Evolutionary conservation across 116 monocot species (phyloP).

Genomic region (Iris pallida): DNA sequence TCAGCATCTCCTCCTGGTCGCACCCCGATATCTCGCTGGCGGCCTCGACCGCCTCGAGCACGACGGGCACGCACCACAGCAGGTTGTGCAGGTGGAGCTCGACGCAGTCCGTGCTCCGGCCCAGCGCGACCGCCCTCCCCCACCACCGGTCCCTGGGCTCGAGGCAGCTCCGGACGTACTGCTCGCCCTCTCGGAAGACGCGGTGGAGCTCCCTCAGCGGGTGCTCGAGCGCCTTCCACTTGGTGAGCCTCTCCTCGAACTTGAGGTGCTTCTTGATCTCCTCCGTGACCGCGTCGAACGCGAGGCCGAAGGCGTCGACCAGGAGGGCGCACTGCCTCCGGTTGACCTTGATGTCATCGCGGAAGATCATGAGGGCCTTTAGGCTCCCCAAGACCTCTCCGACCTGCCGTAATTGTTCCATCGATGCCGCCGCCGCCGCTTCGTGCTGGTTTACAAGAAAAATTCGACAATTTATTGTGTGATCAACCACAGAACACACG

Average conservation of each 20-base stretch:
- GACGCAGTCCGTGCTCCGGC: conserved; percentile 41
- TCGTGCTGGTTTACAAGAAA: not conserved
- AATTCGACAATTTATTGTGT: not conserved
- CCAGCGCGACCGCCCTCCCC: conserved; percentile 35
- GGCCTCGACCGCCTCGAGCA: conserved; percentile 50
- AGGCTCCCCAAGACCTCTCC: conserved; percentile 57
- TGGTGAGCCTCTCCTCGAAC: conserved; percentile 39
- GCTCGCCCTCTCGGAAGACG: conserved; percentile 45
- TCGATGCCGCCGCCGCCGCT: not conserved
- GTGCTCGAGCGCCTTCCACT: conserved; percentile 58
- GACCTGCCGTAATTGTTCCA: conserved; percentile 61
- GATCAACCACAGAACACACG: not conserved
- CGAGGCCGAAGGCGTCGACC: conserved; percentile 34
- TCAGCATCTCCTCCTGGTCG: conserved; percentile 27
- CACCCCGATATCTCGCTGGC: conserved; percentile 39
- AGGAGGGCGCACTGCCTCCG: conserved; percentile 53
- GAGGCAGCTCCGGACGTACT: conserved; percentile 40
- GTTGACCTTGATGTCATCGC: conserved; percentile 46
- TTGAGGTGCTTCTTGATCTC: conserved; percentile 40
- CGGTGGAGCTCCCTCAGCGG: conserved; percentile 45
- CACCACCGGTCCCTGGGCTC: conserved; percentile 50
- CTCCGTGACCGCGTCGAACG: conserved; percentile 30
- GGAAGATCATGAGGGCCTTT: conserved; percentile 51
- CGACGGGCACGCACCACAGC: conserved; percentile 50
- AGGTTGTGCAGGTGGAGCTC: conserved; percentile 44